A percentile compares a stretch with the other conserved stretches of the same genome.
phyloP scores from a whole-genome alignment of 176 grass and related monocot species.

The Dendrocalamus sinicus region DNA sequence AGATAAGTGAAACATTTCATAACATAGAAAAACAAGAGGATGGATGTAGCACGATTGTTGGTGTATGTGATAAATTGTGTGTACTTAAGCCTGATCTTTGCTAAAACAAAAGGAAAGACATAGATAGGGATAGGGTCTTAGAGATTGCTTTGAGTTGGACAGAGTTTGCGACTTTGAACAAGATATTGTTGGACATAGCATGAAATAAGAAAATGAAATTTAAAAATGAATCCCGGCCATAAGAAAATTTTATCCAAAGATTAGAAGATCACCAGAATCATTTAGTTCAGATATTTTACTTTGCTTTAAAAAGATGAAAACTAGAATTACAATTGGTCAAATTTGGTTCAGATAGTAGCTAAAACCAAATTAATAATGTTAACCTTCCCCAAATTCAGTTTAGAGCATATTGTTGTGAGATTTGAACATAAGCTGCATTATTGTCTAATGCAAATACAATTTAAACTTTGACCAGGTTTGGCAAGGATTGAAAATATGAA shows the following conservation, averaged over 20 bases:
- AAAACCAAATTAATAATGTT: slow-evolving; percentile 1
- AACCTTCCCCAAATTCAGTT: slow-evolving; percentile 24
- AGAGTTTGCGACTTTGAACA: too few species aligned
- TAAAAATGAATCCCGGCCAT: neutral
- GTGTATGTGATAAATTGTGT: too few species aligned
- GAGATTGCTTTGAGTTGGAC: too few species aligned
- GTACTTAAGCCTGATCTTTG: too few species aligned
- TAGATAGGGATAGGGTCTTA: too few species aligned
- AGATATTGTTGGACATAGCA: neutral
- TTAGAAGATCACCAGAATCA: neutral
- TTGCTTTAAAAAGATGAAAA: slow-evolving; percentile 4
- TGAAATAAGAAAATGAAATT: slow-evolving; percentile 4
- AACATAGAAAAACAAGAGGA: too few species aligned
- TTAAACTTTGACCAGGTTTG: slow-evolving; percentile 17
- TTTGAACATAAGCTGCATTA: neutral
- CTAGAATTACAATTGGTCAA: neutral
- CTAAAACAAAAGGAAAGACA: too few species aligned
- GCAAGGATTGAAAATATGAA: neutral
- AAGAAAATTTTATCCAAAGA: slow-evolving; percentile 11
- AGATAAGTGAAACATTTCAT: too few species aligned
- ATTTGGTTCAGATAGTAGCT: neutral
- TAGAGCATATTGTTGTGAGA: neutral
- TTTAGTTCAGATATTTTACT: slow-evolving; percentile 5
- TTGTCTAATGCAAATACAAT: slow-evolving; percentile 9
- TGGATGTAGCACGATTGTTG: too few species aligned